These are phyloP conservation scores for Kalmanozyma brasiliensis DNA, from an alignment of 1,284 basidiomycete species.

Conservation along the genomic window DNA sequence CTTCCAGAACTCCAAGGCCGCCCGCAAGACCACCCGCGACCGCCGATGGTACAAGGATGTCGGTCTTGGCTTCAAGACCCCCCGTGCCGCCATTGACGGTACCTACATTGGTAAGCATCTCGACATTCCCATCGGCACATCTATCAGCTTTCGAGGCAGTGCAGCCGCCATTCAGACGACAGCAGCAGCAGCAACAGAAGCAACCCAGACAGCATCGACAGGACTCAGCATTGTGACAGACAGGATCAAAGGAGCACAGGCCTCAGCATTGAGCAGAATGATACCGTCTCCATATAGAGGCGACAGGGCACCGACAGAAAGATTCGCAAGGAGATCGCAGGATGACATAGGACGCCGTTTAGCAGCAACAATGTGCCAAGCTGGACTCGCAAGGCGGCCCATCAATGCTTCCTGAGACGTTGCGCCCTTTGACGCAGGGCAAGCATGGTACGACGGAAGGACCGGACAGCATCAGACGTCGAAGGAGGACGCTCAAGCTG, in stretches of 20 bases:
- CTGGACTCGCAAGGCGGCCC: too few species aligned
- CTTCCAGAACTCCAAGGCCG: constrained; percentile 96
- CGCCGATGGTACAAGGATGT: constrained; percentile 94
- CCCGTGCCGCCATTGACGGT: constrained; percentile 92
- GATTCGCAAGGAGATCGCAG: too few species aligned
- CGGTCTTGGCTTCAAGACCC: constrained; percentile 75
- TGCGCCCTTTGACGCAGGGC: too few species aligned
- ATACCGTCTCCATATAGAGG: too few species aligned
- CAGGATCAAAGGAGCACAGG: background rate
- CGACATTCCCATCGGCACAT: background rate
- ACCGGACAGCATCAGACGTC: too few species aligned
- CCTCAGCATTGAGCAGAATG: background rate
- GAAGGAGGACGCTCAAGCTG: too few species aligned
- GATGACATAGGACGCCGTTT: too few species aligned
- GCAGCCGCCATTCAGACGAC: constrained; percentile 3
- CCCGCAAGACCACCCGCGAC: constrained; percentile 90
- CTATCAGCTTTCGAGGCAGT: background rate
- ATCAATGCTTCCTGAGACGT: too few species aligned
- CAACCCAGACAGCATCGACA: background rate
- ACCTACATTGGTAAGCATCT: constrained; percentile 80
- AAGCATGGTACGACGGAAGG: too few species aligned
- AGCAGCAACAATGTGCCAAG: too few species aligned
- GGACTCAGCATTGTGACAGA: background rate
- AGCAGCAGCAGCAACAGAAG: background rate
- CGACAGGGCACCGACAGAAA: too few species aligned